Evolutionary conservation across 1,284 basidiomycete species (phyloP).

Genomic region (Gymnopus androsaceus): DNA sequence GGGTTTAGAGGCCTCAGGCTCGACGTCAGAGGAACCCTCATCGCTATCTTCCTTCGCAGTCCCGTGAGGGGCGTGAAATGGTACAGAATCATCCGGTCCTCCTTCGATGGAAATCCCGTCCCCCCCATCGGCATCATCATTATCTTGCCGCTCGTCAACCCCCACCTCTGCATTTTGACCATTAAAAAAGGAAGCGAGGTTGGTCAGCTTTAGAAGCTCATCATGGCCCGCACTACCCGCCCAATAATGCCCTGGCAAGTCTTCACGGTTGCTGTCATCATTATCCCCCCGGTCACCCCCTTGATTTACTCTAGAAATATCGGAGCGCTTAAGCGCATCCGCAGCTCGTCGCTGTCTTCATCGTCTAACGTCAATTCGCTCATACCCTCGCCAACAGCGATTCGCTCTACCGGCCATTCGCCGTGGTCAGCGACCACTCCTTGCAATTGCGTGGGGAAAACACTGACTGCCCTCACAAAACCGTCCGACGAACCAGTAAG

Average conservation of each 20-base stretch:
- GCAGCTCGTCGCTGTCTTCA: constrained; percentile 29
- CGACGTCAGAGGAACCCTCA: constrained; percentile 36
- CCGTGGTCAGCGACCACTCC: constrained; percentile 91
- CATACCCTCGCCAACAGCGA: constrained; percentile 57
- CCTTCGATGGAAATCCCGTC: not conserved
- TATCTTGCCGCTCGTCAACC: constrained; percentile 22
- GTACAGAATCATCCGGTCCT: too few species aligned
- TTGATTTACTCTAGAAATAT: not conserved
- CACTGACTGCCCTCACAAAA: constrained; percentile 84
- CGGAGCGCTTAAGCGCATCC: constrained; percentile 45
- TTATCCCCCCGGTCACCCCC: not conserved
- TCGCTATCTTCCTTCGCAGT: constrained; percentile 26
- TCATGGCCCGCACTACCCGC: constrained; percentile 95
- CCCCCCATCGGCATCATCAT: constrained; percentile 27
- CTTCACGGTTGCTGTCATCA: constrained; percentile 35
- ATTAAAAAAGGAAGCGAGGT: constrained; percentile 64
- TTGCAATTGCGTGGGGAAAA: constrained; percentile 87
- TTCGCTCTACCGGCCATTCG: constrained; percentile 87
- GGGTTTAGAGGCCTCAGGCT: constrained; percentile 40
- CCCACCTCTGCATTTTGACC: constrained; percentile 34
- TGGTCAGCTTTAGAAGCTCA: constrained; percentile 82
- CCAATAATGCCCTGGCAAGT: constrained; percentile 56
- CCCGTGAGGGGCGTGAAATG: not conserved
- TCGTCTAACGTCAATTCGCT: constrained; percentile 31
- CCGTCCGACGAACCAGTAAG: constrained; percentile 95